These are phyloP conservation scores for Fusarium brevicatenulatum DNA, from an alignment of 2,329 filamentous ascomycete species.

Conservation along the genomic window DNA sequence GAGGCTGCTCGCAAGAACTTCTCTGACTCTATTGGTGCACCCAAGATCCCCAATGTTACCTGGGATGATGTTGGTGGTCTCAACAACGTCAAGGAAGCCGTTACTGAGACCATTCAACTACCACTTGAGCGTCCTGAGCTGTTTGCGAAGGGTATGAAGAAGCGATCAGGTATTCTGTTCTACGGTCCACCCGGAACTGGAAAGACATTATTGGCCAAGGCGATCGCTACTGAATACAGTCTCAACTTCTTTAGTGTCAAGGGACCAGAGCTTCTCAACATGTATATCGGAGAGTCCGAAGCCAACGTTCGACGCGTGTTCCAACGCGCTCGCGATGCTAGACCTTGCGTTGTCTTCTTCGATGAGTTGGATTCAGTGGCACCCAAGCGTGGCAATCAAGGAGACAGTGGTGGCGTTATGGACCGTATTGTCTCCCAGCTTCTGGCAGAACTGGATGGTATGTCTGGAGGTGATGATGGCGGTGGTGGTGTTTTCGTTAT, in stretches of 20 bases:
- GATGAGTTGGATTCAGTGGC: conserved; percentile 94
- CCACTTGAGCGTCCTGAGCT: conserved; percentile 91
- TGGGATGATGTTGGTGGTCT: conserved; percentile 97
- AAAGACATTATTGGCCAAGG: conserved; percentile 92
- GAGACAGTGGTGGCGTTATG: conserved; percentile 97
- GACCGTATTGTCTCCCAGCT: conserved; percentile 96
- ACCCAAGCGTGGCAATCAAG: conserved; percentile 95
- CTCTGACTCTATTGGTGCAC: conserved; percentile 94
- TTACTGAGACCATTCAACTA: conserved; percentile 95
- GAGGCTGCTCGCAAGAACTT: conserved; percentile 98
- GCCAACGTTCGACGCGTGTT: conserved; percentile 91
- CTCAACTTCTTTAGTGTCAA: conserved; percentile 96
- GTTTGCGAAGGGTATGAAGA: conserved; percentile 98
- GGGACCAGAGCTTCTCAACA: conserved; percentile 89
- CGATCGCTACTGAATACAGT: conserved; percentile 92
- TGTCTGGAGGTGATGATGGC: conserved; percentile 90
- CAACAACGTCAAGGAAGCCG: conserved; percentile 94
- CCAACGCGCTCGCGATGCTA: conserved; percentile 84
- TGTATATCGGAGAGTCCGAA: conserved; percentile 96
- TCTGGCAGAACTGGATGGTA: conserved; percentile 93
- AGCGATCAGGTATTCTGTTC: conserved; percentile 91
- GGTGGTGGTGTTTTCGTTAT: conserved; percentile 96
- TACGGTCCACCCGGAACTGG: conserved; percentile 92
- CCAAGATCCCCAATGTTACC: conserved; percentile 95
- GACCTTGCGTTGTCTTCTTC: conserved; percentile 92